Evolutionary conservation across 768 basidiomycete species (phyloP), one percentile per base, ranked within the genome.

Genomic region (Boletus huronensis): DNA sequence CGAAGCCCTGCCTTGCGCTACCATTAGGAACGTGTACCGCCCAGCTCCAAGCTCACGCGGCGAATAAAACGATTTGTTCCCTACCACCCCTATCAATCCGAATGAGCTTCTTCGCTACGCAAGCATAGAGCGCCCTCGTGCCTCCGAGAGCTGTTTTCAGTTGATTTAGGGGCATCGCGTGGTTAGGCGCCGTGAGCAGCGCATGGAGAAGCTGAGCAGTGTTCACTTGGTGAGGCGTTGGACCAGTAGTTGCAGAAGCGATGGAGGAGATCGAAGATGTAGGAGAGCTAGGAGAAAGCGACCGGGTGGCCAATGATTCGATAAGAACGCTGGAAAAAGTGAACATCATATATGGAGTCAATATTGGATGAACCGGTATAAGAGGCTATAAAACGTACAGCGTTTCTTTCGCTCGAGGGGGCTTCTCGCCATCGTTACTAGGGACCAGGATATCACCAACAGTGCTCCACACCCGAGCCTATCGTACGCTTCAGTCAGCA

Each of bases 81-180:
- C 88, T 79, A 5, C 82, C 80, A 19, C 87, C 82, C 40, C 90
- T 76, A 48, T 91, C 89, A 59, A 91, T 89, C 70, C 82, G 87
- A 55, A 92, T 66, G 48, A 92, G 70, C 57, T 87, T 77, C 72
- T 91, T 92, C 16, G 87, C 90, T n/a, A 91, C 87, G 64, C 89
- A 90, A 2, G 77, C 82, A 62, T 89, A 92, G 13, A 91, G 67
- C 16, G 87, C 81, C 39, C 86, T 75, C 9, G 82, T 85, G 11
- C 82, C 74, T 35, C 80, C 78, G 21, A 91, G 69, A 21, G 76
- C 65, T 47, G 80, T 81, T 68, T 89, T 90, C 16, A 86, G 73
- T 61, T 77, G 79, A 59, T 79, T 82, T 14, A 91, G 67, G 10
- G 86, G 73, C 69, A 90, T 74, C 28, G 84, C 72, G 51, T 82